These are phyloP conservation scores for Dioscorea cayenensis DNA, from an alignment of 116 monocot genomes.

Conservation along the genomic window DNA sequence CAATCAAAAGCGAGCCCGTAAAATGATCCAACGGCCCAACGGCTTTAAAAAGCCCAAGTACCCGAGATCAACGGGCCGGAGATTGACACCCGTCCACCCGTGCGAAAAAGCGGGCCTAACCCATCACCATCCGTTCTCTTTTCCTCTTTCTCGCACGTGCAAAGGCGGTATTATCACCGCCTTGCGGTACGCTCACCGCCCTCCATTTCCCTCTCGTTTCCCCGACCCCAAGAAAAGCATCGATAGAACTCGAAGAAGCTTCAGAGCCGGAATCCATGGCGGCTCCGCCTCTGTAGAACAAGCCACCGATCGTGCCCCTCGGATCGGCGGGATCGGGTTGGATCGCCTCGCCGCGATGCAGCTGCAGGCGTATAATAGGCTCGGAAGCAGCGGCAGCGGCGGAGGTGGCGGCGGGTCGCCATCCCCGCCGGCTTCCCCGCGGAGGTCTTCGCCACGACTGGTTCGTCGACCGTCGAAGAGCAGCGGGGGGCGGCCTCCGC, in stretches of 20 bases:
- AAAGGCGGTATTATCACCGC: background rate
- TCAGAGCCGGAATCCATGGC: background rate
- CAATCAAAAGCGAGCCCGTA: background rate
- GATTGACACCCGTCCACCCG: background rate
- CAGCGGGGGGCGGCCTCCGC: slow-evolving; percentile 11
- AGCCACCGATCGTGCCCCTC: background rate
- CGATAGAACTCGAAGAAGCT: background rate
- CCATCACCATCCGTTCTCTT: background rate
- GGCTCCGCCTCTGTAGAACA: background rate
- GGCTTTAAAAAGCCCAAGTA: background rate
- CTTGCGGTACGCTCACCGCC: background rate
- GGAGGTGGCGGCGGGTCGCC: slow-evolving; percentile 15
- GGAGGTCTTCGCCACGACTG: slow-evolving; percentile 25
- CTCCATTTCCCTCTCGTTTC: background rate
- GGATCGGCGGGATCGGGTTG: background rate
- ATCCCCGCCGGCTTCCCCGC: slow-evolving; percentile 24
- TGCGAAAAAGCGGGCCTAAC: background rate
- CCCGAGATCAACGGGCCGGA: background rate
- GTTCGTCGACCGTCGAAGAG: slow-evolving; percentile 15
- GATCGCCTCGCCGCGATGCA: slow-evolving; percentile 6
- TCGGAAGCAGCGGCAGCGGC: slow-evolving; percentile 7
- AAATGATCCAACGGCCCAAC: background rate
- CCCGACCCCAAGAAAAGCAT: background rate
- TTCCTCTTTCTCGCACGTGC: background rate
- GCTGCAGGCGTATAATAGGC: slow-evolving; percentile 17